Evolutionary conservation across 148 eudicot genomes (phyloP).

Genomic region (Drosera capensis): DNA sequence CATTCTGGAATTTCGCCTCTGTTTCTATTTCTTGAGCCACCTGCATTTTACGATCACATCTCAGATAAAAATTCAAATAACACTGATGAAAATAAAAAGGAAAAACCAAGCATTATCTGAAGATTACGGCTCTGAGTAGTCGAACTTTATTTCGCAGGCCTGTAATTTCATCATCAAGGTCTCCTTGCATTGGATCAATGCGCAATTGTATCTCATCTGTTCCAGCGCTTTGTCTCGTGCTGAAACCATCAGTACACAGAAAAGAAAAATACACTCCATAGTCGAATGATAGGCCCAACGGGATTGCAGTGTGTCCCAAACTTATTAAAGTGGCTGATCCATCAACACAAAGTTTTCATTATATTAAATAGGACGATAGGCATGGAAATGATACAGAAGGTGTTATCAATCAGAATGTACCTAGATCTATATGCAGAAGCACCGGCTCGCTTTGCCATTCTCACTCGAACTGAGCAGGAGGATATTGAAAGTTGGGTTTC

Average conservation of each 20-base stretch:
- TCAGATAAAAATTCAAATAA: conserved; percentile 1
- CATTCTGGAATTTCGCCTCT: conserved; percentile 70
- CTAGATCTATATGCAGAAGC: too few relatives aligned
- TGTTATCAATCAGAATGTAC: too few relatives aligned
- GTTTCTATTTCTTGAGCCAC: conserved; percentile 68
- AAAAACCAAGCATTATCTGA: not conserved
- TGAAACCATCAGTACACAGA: conserved; percentile 55
- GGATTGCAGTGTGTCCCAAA: too few relatives aligned
- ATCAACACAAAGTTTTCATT: too few relatives aligned
- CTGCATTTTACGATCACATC: conserved; percentile 21
- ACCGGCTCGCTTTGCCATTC: too few relatives aligned
- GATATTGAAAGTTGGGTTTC: too few relatives aligned
- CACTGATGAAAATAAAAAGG: not conserved
- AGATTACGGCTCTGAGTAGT: conserved; percentile 46
- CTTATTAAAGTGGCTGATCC: too few relatives aligned
- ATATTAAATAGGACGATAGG: too few relatives aligned
- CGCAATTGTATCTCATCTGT: conserved; percentile 68
- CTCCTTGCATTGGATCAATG: conserved; percentile 79
- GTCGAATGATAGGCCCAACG: too few relatives aligned
- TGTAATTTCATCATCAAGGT: conserved; percentile 58
- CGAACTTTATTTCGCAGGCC: conserved; percentile 78
- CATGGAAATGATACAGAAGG: too few relatives aligned
- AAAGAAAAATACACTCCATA: not conserved
- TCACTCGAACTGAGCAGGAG: too few relatives aligned
- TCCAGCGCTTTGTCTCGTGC: conserved; percentile 45